Base-by-base conservation (phyloP, 805 yeast genomes). In the Vanderwaltozyma yarrowii region DNA sequence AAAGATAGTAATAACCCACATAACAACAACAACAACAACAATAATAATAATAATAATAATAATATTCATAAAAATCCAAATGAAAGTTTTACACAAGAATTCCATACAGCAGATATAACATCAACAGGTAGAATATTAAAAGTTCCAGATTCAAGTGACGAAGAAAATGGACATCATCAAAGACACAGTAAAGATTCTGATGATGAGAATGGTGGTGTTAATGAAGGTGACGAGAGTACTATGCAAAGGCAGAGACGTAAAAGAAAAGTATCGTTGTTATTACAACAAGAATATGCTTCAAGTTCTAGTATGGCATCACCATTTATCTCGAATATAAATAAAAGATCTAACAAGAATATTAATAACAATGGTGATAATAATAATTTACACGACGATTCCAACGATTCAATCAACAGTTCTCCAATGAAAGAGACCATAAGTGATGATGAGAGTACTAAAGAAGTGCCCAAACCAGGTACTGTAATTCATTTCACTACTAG, bases 221-320 rank as follows among this genome's bases (percentile, higher is more conserved):
- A 23, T 9, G 44, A 42, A 12, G 50, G 44, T 5, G 46, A 50
- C 29, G 55, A 52, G 12, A 55, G 58, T 32, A 54, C 60, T 2
- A 38, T 52, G 18, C 58, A 54, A 32, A 45, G 54, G 25, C 59
- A 56, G 34, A 42, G 54, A 12, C 50, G 53, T 11, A 55, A 54
- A 38, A 47, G 62, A 28, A 59, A 59, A 35, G 50, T 55, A 3
- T 59, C 64, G 28, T 28, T 59, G 23, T 40, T 51, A 18, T 35
- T 59, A 30, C 62, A 57, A 37, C 61, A 54, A 39, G 55, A 56
- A 33, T 59, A 51, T 38, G 61, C 54, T 5, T 56, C 61, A 4
- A 54, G 58, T 36, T 56, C 61, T 11, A 51, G 56, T 30, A 33
- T 51, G 19, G 56, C 57, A 10, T 53, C 60, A 5, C 58, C 58